A percentile compares a stretch with the other conserved stretches of the same genome.
Evolutionary conservation across 305 asterid genomes (phyloP).

Genomic region (Ilex paraguariensis): DNA sequence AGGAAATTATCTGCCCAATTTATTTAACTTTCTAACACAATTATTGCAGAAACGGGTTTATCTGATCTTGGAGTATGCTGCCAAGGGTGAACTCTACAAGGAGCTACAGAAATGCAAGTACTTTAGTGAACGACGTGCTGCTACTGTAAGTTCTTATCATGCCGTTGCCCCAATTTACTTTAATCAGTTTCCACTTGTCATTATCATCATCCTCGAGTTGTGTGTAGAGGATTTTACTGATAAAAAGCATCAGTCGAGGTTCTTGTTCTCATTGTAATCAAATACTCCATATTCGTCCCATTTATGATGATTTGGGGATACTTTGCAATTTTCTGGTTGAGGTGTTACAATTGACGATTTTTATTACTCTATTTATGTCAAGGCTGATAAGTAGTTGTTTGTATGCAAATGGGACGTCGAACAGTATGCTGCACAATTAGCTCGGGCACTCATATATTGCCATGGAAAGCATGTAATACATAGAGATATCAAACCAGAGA

Average conservation of each 20-base stretch:
- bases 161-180: neutral
- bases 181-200: neutral
- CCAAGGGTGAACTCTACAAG: conserved; percentile 93
- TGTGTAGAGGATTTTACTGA: too few species aligned
- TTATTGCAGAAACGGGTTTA: conserved; percentile 83
- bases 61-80: conserved; percentile 88
- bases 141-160: conserved; percentile 58
- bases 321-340: too few species aligned
- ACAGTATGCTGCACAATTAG: conserved; percentile 76
- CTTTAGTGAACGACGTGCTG: conserved; percentile 89
- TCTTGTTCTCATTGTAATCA: too few species aligned
- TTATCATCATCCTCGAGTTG: conserved; percentile 4
- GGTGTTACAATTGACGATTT: too few species aligned
- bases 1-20: conserved; percentile 3
- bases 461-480: conserved; percentile 96
- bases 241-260: neutral
- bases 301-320: too few species aligned
- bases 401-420: conserved; percentile 12
- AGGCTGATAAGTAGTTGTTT: conserved; percentile 5
- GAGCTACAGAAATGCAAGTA: conserved; percentile 81
- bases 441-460: conserved; percentile 86
- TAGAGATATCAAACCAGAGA: conserved; percentile 88
- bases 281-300: too few species aligned
- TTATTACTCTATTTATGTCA: conserved; percentile 9
- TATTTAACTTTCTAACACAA: neutral